These are phyloP conservation scores for Chalaropsis thielavioides DNA, from an alignment of 2,329 filamentous ascomycete species.

Conservation along the genomic window DNA sequence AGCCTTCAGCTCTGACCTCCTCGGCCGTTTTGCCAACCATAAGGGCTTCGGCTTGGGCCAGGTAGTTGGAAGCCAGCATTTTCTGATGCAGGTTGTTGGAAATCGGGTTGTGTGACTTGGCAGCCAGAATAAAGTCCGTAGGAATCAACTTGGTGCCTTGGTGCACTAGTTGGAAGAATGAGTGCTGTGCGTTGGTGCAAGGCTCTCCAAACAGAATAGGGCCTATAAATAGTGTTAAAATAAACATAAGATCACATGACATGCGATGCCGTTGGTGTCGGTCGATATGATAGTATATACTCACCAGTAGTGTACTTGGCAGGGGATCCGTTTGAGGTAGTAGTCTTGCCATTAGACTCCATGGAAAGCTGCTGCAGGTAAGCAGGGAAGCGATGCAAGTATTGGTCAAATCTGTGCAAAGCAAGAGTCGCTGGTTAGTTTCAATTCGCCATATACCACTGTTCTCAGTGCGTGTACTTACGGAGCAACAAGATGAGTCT, in stretches of 20 bases:
- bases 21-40: conserved; percentile 84
- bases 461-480: conserved; percentile 34
- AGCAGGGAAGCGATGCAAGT: conserved; percentile 95
- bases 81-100: conserved; percentile 88
- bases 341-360: conserved; percentile 98
- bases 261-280: not conserved
- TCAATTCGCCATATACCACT: not conserved
- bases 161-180: conserved; percentile 98
- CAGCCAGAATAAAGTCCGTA: conserved; percentile 92
- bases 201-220: conserved; percentile 95
- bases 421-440: conserved; percentile 12
- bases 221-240: conserved; percentile 29
- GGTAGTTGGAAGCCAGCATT: conserved; percentile 87
- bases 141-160: conserved; percentile 98
- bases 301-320: conserved; percentile 88
- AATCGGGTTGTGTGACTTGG: conserved; percentile 92
- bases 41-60: conserved; percentile 74
- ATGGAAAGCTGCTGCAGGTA: conserved; percentile 98
- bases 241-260: not conserved
- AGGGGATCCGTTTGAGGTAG: conserved; percentile 73
- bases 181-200: conserved; percentile 98
- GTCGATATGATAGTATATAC: conserved; percentile 10
- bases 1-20: conserved; percentile 61
- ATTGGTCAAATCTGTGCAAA: conserved; percentile 71
- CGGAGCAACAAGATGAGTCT: conserved; percentile 94